phyloP scores from a whole-genome alignment of 1,284 basidiomycete genomes.

The Termitomyces sp. region DNA sequence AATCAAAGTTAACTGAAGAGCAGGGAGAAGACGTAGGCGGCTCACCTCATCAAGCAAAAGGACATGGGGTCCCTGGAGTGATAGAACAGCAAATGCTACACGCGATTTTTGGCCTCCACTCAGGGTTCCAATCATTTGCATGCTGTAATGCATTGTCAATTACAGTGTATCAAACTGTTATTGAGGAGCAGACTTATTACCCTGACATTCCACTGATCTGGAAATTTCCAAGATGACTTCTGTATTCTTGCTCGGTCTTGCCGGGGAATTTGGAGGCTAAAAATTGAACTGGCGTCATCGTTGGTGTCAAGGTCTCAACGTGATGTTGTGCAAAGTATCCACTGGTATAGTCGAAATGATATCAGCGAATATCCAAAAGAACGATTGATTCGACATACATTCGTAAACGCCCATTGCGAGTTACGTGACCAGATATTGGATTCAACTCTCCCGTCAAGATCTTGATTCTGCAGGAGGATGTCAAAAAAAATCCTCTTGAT shows the following conservation, averaged over 20 bases:
- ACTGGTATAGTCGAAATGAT: slow-evolving; percentile 29
- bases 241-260: slow-evolving; percentile 94
- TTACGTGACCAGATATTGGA: slow-evolving; percentile 79
- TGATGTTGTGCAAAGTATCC: slow-evolving; percentile 98
- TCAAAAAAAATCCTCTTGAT: slow-evolving; percentile 3
- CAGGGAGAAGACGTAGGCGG: slow-evolving; percentile 3
- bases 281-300: slow-evolving; percentile 89
- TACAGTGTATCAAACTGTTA: not conserved
- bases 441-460: slow-evolving; percentile 88
- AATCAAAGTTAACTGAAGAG: slow-evolving; percentile 7
- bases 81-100: slow-evolving; percentile 93
- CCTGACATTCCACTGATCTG: slow-evolving; percentile 98
- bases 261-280: slow-evolving; percentile 90
- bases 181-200: slow-evolving; percentile 29
- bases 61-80: slow-evolving; percentile 84
- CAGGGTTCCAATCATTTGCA: slow-evolving; percentile 80
- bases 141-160: slow-evolving; percentile 31
- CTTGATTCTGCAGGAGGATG: slow-evolving; percentile 68
- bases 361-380: not conserved
- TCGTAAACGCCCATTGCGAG: slow-evolving; percentile 85
- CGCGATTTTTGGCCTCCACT: slow-evolving; percentile 96
- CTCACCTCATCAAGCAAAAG: slow-evolving; percentile 84
- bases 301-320: slow-evolving; percentile 86
- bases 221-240: slow-evolving; percentile 93
- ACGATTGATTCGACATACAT: slow-evolving; percentile 46